Evolutionary conservation across 225 moss, liverwort and hornwort genomes (phyloP), one percentile per base, ranked within the genome.

Genomic region (Sphagnum tenellum): DNA sequence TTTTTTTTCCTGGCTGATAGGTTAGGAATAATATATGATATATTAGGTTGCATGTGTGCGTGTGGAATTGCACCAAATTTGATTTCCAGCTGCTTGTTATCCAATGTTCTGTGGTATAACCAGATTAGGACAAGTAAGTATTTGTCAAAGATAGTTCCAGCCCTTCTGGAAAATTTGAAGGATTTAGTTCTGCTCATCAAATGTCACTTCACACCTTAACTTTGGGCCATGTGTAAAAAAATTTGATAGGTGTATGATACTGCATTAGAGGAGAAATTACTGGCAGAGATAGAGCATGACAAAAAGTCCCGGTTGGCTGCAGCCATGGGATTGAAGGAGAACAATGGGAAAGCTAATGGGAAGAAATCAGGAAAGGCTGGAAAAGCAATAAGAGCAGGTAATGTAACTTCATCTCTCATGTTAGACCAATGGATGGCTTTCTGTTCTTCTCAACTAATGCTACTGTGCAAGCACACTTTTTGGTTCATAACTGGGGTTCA

Each of bases 221-320:
- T 60, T 64, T 53, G 64, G 8, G 48, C 11, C n/a, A 47, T 4
- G 9, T 50, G 45, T 62, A 47, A 29, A 29, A 0, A 29, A 29
- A 29, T 29, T 29, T 29, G 66, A 48, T 77, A 84, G 84, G 81
- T 44, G 44, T 92, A 92, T 56, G 96, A 98, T 65, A 76, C 88
- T 12, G 47, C 81, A 12, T 66, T 98, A 72, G 96, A 98, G 68
- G 92, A 92, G 12, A 84, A 82, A 51, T 63, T 96, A 66, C 54
- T 90, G 65, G 71, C 72, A 56, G 96, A 90, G 70, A 84, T 90
- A 3, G 81, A 98, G 72, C 72, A 72, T 47, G 85, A 86, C 9
- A 73, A 72, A 65, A 75, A 76, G 67, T 81, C 84, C 9, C 77
- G 69, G 62, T 81, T 76, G 48, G 82, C 76, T 64, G 74, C 77